A percentile compares a stretch with the other conserved stretches of the same genome.
Evolutionary conservation across 352 stramenopile genomes (phyloP).

Genomic region (Globisporangium polare): DNA sequence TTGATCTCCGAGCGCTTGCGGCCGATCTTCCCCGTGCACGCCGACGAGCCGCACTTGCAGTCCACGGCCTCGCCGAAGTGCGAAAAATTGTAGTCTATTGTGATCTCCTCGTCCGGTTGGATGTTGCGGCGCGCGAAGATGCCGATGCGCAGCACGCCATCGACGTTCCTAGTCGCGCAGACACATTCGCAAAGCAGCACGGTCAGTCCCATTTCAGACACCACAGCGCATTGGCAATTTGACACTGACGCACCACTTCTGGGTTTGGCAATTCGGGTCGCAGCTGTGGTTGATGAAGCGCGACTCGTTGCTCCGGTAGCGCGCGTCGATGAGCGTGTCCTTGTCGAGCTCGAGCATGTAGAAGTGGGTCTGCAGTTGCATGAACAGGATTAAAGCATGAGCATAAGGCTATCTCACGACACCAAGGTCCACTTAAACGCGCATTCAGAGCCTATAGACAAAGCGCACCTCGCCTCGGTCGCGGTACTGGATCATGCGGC

Average conservation of each 20-base stretch:
- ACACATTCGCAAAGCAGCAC: neutral
- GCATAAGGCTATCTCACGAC: too few species aligned
- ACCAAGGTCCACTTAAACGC: neutral
- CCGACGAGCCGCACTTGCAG: constrained; percentile 71
- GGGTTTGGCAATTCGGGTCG: constrained; percentile 92
- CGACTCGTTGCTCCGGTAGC: constrained; percentile 89
- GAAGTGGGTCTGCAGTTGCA: too few species aligned
- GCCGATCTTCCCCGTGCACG: constrained; percentile 73
- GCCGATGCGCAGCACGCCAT: constrained; percentile 65
- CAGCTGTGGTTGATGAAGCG: constrained; percentile 97
- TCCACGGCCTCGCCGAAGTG: constrained; percentile 75
- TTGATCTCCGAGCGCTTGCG: constrained; percentile 54
- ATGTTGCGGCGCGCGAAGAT: constrained; percentile 75
- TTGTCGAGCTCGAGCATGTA: constrained; percentile 89
- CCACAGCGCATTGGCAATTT: neutral
- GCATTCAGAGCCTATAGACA: neutral
- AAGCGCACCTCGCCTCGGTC: constrained; percentile 46
- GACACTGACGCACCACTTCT: constrained; percentile 80
- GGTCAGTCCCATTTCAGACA: neutral
- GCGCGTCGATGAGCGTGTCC: constrained; percentile 82
- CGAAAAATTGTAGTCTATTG: constrained; percentile 85
- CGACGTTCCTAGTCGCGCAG: constrained; percentile 46
- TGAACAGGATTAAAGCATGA: too few species aligned
- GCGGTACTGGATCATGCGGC: constrained; percentile 51
- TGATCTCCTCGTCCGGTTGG: constrained; percentile 61